Base-by-base conservation (phyloP, 768 basidiomycete species). In the Phlegmacium glaucopus region DNA sequence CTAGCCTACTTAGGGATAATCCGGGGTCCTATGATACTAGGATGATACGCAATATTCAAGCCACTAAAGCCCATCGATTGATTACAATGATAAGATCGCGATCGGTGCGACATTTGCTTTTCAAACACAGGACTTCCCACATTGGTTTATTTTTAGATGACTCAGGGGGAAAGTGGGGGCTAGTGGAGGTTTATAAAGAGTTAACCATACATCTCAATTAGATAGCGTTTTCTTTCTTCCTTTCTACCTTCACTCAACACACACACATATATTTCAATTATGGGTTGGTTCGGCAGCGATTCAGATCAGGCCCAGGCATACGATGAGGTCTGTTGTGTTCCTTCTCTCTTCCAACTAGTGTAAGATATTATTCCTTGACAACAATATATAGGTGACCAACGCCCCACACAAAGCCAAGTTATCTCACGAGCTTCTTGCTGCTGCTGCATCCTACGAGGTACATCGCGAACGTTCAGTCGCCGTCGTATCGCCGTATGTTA, bases 351-450 rank as follows among this genome's bases (percentile, higher is more conserved):
- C 7, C 15, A 0, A 39, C 32, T 17, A 7, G 25, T 16, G 2
- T 26, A n/a, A 18, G 16, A 17, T 28, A n/a, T n/a, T n/a, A n/a
- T n/a, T n/a, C 30, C 42, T 39, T 55, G 15, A 47, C 18, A 13
- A 36, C 44, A 43, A 9, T 8, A 38, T 35, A 36, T 11, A 83
- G 80, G 74, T 76, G 39, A 29, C 45, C 13, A 74, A 72, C 41
- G 71, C 72, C 11, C 73, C 71, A 9, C 83, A 85, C 70, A 66
- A 83, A 66, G 78, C 83, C 1, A 47, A 64, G 47, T 64, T 85
- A 44, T 77, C 81, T 8, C 85, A 88, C 61, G 80, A 88, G 65
- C 61, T 87, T 36, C 73, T 88, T 51, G 80, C 82, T 39, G 83
- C 67, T 35, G 86, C 86, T 38, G 85, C 84, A 6, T 64, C 81